Evolutionary conservation across 2,329 filamentous ascomycete genomes (phyloP).

Genomic region (Trichoderma polysporum): DNA sequence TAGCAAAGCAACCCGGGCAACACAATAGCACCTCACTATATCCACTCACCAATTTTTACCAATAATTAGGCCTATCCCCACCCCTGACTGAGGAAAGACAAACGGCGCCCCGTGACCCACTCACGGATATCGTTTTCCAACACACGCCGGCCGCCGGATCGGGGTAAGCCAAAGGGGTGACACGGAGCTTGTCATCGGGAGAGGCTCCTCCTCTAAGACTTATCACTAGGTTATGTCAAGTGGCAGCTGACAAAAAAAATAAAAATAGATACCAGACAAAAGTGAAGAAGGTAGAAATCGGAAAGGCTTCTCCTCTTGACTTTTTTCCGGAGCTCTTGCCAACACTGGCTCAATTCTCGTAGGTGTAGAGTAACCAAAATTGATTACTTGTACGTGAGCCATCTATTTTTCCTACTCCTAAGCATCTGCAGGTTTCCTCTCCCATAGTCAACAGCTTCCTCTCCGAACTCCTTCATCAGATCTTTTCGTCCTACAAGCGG

Average conservation of each 20-base stretch:
- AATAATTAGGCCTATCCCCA: too few relatives aligned
- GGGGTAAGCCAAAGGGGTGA: not conserved
- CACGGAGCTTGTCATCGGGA: not conserved
- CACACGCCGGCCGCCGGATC: not conserved
- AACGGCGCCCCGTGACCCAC: constrained; percentile 3
- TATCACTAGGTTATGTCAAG: not conserved
- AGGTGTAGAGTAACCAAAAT: not conserved
- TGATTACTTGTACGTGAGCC: not conserved
- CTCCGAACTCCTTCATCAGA: not conserved
- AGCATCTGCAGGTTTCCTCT: not conserved
- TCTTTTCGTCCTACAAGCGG: not conserved
- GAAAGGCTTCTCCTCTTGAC: not conserved
- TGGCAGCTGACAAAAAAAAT: not conserved
- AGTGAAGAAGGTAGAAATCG: not conserved
- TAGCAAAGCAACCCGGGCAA: too few relatives aligned
- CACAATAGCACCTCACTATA: not conserved
- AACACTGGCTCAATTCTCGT: too few relatives aligned
- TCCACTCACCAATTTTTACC: not conserved
- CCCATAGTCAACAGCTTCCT: not conserved
- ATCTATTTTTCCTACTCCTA: not conserved
- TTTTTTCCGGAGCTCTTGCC: not conserved
- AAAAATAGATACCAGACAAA: not conserved
- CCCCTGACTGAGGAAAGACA: not conserved
- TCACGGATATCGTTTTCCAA: not conserved
- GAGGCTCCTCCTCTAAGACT: not conserved